A percentile compares a stretch with the other conserved stretches of the same genome.
Conservation (phyloP, 2,329 filamentous ascomycete genomes). For the Grosmannia huntii region DNA sequence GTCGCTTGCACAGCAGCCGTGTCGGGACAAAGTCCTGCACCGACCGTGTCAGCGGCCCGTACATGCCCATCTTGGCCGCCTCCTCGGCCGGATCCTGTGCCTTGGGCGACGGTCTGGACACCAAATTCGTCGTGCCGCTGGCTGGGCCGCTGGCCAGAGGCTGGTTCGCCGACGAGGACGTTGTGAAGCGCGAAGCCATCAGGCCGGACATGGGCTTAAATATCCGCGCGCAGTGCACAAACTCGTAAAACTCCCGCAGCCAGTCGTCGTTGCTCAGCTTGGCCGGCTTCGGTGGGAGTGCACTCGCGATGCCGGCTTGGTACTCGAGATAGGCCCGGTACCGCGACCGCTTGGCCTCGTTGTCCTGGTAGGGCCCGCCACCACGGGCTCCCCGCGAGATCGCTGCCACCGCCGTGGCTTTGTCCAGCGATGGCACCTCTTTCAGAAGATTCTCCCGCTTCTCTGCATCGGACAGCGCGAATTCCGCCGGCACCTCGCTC, state of each 20-base stretch:
- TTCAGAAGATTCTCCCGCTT: slow-evolving; percentile 43
- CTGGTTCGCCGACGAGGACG: slow-evolving; percentile 35
- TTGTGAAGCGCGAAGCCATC: slow-evolving; percentile 90
- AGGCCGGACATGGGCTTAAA: slow-evolving; percentile 86
- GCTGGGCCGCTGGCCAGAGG: background rate
- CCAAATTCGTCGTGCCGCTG: slow-evolving; percentile 18
- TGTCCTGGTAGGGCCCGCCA: slow-evolving; percentile 71
- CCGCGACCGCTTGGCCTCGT: slow-evolving; percentile 64
- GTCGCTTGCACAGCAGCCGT: slow-evolving; percentile 82
- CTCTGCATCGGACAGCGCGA: slow-evolving; percentile 49
- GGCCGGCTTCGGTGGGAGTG: slow-evolving; percentile 36
- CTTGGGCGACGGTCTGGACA: slow-evolving; percentile 39
- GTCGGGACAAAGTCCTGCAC: slow-evolving; percentile 64
- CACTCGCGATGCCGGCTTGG: slow-evolving; percentile 48
- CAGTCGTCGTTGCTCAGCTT: slow-evolving; percentile 55
- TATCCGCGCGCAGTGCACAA: slow-evolving; percentile 50
- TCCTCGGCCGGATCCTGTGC: slow-evolving; percentile 67
- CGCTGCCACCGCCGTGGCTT: slow-evolving; percentile 54
- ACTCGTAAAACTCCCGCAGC: slow-evolving; percentile 67
- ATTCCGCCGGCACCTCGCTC: slow-evolving; percentile 58
- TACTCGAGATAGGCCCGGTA: slow-evolving; percentile 75
- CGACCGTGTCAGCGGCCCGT: slow-evolving; percentile 72
- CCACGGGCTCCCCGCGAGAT: slow-evolving; percentile 51
- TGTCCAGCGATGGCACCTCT: slow-evolving; percentile 52
- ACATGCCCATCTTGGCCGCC: slow-evolving; percentile 85